Evolutionary conservation across 768 basidiomycete species (phyloP), one percentile per base, ranked within the genome.

Genomic region (Boletus tomentosulus): DNA sequence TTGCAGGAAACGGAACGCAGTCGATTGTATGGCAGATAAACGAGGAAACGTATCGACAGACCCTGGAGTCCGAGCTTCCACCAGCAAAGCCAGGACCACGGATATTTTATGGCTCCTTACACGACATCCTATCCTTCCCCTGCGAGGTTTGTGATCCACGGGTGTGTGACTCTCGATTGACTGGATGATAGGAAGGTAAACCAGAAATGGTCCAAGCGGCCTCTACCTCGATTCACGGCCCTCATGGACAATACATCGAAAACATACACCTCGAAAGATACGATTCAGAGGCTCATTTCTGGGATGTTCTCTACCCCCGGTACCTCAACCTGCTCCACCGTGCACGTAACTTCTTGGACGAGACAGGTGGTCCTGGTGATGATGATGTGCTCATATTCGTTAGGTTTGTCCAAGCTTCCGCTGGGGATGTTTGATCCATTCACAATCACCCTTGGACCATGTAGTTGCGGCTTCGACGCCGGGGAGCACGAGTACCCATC

Each of bases 391-490:
- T 98, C 2, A 73, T 99, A 4, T 86, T 97, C 64, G 87, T 99
- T 63, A 95, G 93, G 94, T 86, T 12, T 8, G 74, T 55, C n/a
- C 22, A 53, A 24, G 19, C 6, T 46, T 28, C 10, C 22, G 37
- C 1, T n/a, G 22, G 15, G 1, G 3, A 33, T 27, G 27, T 10
- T 50, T 12, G 19, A 30, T n/a, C 6, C 15, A 10, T 43, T 60
- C n/a, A 57, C 31, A 8, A 16, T 19, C 7, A 8, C 16, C 11
- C 3, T 27, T 33, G 22, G 22, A 22, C 12, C 12, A 15, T 25
- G 30, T 58, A 95, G 93, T 59, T 92, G 90, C 57, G 96, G 96
- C 1, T 93, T 98, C 73, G 96, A 99, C 60, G 95, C 95, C 0
- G 91, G 86, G 48, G 89, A 94, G 64, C 92, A 97, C 63, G 96